Evolutionary conservation across 345 rosid genomes (phyloP), one percentile per base, ranked within the genome.

Genomic region (Sonneratia alba): DNA sequence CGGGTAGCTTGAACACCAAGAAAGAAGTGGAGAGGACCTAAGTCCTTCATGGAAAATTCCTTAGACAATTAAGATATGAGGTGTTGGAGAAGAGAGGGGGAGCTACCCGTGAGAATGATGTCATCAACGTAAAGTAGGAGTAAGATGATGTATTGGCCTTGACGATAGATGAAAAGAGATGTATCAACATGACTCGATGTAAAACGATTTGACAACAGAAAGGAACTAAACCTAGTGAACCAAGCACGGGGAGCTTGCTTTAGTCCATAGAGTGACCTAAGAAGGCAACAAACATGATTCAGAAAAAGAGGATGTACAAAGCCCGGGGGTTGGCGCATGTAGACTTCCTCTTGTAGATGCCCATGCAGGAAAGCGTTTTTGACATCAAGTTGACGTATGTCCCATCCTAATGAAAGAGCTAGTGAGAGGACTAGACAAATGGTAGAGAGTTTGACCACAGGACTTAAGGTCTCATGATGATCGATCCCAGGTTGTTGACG

Each of bases 161-260:
- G 4, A 27, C 27, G 24, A 59, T 59, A 55, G 3, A 55, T 55
- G 61, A 55, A 55, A 3, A 55, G 22, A 15, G 61, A 55, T 2
- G 61, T 3, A n/a, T 55, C 22, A 14, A n/a, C 61, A 2, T 55
- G 18, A 55, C 61, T 55, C 21, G 61, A n/a, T 2, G 4, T 55
- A 55, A 55, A 55, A 11, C 11, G 21, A n/a, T 14, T 15, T n/a
- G 61, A 55, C 4, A n/a, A 15, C 3, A 55, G 61, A n/a, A n/a
- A 15, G 4, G 38, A 24, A 18, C 68, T 38, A 13, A 67, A 43
- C 9, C 24, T 27, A 40, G 24, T 15, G 27, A 22, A 67, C 34
- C 70, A 67, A 38, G 53, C 53, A 11, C 70, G 4, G 22, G 72
- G 72, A 0, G 57, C 57, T 22, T 61, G 36, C 12, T 72, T 62